Base-by-base conservation (phyloP, 306 rosid species). In the Vigna hirtella region DNA sequence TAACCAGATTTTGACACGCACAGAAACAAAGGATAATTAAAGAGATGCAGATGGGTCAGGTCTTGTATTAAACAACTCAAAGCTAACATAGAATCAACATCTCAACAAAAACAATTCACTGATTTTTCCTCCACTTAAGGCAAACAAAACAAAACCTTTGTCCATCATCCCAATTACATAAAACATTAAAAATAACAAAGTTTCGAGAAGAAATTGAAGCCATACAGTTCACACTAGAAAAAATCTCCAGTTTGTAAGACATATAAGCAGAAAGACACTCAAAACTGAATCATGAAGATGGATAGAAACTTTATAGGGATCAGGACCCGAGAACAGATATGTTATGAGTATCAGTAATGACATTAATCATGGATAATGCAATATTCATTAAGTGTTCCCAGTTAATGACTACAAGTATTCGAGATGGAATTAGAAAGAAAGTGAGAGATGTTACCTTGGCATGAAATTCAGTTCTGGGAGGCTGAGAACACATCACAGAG, bases 31-130 rank as follows among this genome's bases (percentile, higher is more conserved):
- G 5, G 52, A 70, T 49, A 61, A 52, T 59, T 66, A 24, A 56
- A 50, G 77, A 68, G 61, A 58, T 49, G 73, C 66, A 51, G 66
- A 79, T 59, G 58, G 74, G 34, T 66, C 79, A 66, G 28, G 70
- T 36, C 13, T 75, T 83, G 71, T 12, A 83, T 12, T 75, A 74
- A 83, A 75, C 20, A 74, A 74, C 53, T 75, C 36, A 84, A 79
- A 80, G 66, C 42, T 65, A 75, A 53, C 63, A 76, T 40, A 49
- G 12, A 70, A 48, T 36, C 64, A 57, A 8, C 36, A 61, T 74
- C 45, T 68, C 18, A 63, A 24, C 22, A 13, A 74, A 68, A 74
- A 68, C 26, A 70, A 79, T 38, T 61, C 43, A 47, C 64, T 74
- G 74, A 70, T 73, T 74, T 66, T 65, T 73, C 77, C 65, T 73